Base-by-base conservation (phyloP, 805 yeast genomes). In the Saturnispora diversa region DNA sequence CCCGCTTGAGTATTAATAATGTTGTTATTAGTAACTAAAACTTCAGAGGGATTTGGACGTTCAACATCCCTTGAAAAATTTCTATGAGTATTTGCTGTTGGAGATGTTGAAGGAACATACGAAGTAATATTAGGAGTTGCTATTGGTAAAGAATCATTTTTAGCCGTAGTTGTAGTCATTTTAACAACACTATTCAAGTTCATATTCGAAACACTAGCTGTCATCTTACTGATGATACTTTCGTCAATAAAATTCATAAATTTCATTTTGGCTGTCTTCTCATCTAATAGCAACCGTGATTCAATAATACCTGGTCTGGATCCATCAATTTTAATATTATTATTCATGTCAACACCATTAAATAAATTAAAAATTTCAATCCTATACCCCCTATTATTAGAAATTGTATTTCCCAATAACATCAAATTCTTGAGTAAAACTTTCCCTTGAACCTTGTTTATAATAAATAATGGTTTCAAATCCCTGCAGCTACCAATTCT, bases 261-360 rank as follows among this genome's bases (percentile, higher is more conserved):
- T 31, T 60, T 60, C 49, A 65, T 56, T 39, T 63, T 60, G 1
- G 78, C 72, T 19, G 63, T 61, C 45, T 70, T 75, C 2, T 68
- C 60, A 46, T 74, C 80, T 38, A 75, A 59, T 22, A 75, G 55
- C 49, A 75, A 52, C 24, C 80, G 70, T 16, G 73, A 65, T 56
- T 75, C 82, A 56, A 75, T 73, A 41, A 75, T 72, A 1, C 81
- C 80, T 1, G 82, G 81, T 39, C 70, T 55, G 3, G 80, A 73
- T 32, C 77, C 80, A 52, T 75, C 81, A 28, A 75, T 70, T 48
- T 70, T 71, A 44, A 75, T 51, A 6, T 52, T 51, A 46, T 73
- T 73, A 19, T 63, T 62, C 44, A 68, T 68, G 42, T 63, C 66
- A 29, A 72, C 69, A 7, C 79, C 80, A 50, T 74, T 74, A 48